Evolutionary conservation across 1,284 basidiomycete species (phyloP).

Genomic region (Cryptococcus wingfieldii): DNA sequence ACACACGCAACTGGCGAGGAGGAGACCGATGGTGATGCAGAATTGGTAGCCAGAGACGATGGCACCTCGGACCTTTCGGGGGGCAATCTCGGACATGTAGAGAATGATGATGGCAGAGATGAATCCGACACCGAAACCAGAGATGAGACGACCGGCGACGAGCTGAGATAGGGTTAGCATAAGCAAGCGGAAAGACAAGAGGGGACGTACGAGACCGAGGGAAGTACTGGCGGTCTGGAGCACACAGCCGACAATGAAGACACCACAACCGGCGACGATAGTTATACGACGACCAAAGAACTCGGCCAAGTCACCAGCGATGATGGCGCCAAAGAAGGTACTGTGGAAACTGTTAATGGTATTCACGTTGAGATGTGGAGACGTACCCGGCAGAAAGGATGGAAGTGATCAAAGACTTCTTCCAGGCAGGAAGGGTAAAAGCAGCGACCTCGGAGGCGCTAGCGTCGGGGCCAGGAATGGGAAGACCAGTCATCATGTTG

Average conservation of each 20-base stretch:
- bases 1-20: constrained; percentile 70
- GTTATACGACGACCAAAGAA: constrained; percentile 46
- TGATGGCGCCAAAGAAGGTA: constrained; percentile 48
- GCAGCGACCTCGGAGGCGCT: constrained; percentile 11
- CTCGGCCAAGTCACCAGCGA: constrained; percentile 50
- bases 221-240: constrained; percentile 49
- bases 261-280: constrained; percentile 45
- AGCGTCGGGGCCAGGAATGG: constrained; percentile 18
- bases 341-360: constrained; percentile 3
- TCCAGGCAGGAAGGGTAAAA: constrained; percentile 33
- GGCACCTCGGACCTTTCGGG: constrained; percentile 75
- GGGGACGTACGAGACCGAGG: constrained; percentile 32
- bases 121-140: constrained; percentile 53
- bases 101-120: constrained; percentile 55
- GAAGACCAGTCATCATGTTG: constrained; percentile 24
- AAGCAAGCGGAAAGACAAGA: background rate
- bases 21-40: constrained; percentile 75
- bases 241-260: constrained; percentile 49
- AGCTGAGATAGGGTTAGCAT: constrained; percentile 11
- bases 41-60: constrained; percentile 77
- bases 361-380: constrained; percentile 33
- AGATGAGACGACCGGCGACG: constrained; percentile 50
- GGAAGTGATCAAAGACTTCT: constrained; percentile 47
- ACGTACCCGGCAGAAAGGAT: constrained; percentile 44
- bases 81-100: constrained; percentile 61